These are phyloP conservation scores for Chrysanthemum lavandulifolium DNA, from an alignment of 129 eudicot species.

Conservation along the genomic window DNA sequence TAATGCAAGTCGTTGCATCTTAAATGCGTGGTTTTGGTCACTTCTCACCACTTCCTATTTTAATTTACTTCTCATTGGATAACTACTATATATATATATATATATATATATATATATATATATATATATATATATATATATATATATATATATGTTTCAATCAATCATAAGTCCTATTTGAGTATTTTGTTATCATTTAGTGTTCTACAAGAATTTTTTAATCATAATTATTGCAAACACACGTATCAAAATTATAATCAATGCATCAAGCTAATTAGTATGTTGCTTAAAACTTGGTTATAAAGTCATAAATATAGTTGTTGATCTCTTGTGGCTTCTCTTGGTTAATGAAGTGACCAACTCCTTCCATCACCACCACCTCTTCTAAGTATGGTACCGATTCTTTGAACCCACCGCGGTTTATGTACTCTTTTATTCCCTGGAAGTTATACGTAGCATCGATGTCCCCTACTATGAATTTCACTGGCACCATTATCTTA, in stretches of 20 bases:
- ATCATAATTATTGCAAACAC: neutral
- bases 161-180: neutral
- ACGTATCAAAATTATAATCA: too few relatives aligned
- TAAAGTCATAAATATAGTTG: conserved; percentile 55
- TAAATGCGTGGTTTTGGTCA: too few relatives aligned
- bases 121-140: too few relatives aligned
- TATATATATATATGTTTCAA: too few relatives aligned
- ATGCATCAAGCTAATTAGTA: neutral
- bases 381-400: conserved; percentile 56
- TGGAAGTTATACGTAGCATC: conserved; percentile 57
- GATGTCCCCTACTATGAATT: conserved; percentile 65
- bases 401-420: conserved; percentile 50
- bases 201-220: neutral
- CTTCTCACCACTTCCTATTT: too few relatives aligned
- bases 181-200: neutral
- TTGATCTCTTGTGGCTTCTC: conserved; percentile 60
- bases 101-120: too few relatives aligned
- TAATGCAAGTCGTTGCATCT: too few relatives aligned
- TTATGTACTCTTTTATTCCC: conserved; percentile 58
- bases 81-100: too few relatives aligned
- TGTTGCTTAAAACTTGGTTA: conserved; percentile 44
- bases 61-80: too few relatives aligned
- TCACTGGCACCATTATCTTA: conserved; percentile 65
- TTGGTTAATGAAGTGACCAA: conserved; percentile 63
- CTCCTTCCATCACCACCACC: conserved; percentile 68